phyloP scores from a whole-genome alignment of 495 filamentous ascomycete species.

The Aspergillus coremiiformis region DNA sequence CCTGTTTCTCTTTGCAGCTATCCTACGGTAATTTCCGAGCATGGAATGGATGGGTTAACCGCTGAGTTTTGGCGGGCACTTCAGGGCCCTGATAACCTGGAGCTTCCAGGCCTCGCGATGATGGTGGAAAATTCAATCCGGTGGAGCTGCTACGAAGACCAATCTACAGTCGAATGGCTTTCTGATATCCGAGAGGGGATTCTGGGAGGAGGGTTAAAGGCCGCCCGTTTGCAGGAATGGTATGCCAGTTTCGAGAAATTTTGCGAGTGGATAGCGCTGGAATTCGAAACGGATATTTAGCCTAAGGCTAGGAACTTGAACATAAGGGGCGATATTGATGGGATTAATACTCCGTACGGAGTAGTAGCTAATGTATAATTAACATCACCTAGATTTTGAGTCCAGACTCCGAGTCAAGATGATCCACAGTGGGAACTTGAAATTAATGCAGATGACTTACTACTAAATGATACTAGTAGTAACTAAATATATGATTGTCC shows the following conservation, averaged over 20 bases:
- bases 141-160: slow-evolving; percentile 85
- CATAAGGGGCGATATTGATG: slow-evolving; percentile 5
- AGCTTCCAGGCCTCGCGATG: slow-evolving; percentile 60
- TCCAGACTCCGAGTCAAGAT: too few relatives aligned
- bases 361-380: background rate
- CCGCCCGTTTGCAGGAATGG: slow-evolving; percentile 69
- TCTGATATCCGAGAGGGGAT: slow-evolving; percentile 64
- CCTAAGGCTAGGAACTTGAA: background rate
- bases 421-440: background rate
- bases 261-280: slow-evolving; percentile 80
- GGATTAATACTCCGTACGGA: too few relatives aligned
- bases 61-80: slow-evolving; percentile 91
- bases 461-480: too few relatives aligned
- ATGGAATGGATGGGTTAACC: slow-evolving; percentile 67
- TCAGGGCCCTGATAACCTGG: slow-evolving; percentile 79
- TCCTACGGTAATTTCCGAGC: slow-evolving; percentile 74
- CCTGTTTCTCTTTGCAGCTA: slow-evolving; percentile 68
- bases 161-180: slow-evolving; percentile 57
- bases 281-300: slow-evolving; percentile 56
- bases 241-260: slow-evolving; percentile 77
- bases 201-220: slow-evolving; percentile 65
- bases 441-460: background rate
- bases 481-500: too few relatives aligned
- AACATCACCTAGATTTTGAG: background rate
- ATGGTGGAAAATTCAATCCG: slow-evolving; percentile 88